Percentiles rank a stretch among this genome's conserved stretches.
These are phyloP conservation scores for Thraustochytrium striatum DNA, from an alignment of 352 stramenopile species.

Conservation along the genomic window DNA sequence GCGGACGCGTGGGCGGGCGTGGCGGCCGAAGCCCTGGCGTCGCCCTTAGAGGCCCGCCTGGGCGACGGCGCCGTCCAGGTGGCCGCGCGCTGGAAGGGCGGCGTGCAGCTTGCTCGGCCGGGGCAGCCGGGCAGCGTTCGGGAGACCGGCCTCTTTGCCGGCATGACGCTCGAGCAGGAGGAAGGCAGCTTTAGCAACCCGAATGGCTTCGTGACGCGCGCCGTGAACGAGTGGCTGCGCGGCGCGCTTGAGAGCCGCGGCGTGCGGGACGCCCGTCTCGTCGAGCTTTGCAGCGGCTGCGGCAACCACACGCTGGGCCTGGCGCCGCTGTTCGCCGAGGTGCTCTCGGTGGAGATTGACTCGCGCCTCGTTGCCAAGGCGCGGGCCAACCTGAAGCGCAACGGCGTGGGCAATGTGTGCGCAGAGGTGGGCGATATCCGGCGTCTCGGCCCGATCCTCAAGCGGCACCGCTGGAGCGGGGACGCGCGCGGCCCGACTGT, in stretches of 20 bases:
- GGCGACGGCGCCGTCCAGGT: not conserved
- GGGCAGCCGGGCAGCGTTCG: not conserved
- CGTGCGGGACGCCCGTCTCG: not conserved
- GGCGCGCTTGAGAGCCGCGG: not conserved
- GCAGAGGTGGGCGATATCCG: slow-evolving; percentile 35
- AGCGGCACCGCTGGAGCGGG: not conserved
- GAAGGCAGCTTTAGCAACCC: slow-evolving; percentile 51
- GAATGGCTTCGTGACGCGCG: slow-evolving; percentile 44
- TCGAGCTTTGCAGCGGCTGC: slow-evolving; percentile 50
- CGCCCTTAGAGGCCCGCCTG: not conserved
- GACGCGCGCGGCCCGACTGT: not conserved
- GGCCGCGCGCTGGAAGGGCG: not conserved
- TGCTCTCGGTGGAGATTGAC: slow-evolving; percentile 51
- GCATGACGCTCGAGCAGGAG: slow-evolving; percentile 10
- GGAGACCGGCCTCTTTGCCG: slow-evolving; percentile 13
- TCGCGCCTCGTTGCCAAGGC: slow-evolving; percentile 21
- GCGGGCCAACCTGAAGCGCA: slow-evolving; percentile 37
- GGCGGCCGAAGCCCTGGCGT: not conserved
- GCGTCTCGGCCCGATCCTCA: slow-evolving; percentile 11
- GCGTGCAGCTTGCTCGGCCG: not conserved
- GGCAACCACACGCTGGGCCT: slow-evolving; percentile 51
- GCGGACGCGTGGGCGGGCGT: not conserved
- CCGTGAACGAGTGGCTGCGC: slow-evolving; percentile 43
- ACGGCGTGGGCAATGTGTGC: slow-evolving; percentile 27
- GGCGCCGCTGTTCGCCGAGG: slow-evolving; percentile 17